Conservation (phyloP, 2,329 filamentous ascomycete genomes). For the Huntiella abstrusa region DNA sequence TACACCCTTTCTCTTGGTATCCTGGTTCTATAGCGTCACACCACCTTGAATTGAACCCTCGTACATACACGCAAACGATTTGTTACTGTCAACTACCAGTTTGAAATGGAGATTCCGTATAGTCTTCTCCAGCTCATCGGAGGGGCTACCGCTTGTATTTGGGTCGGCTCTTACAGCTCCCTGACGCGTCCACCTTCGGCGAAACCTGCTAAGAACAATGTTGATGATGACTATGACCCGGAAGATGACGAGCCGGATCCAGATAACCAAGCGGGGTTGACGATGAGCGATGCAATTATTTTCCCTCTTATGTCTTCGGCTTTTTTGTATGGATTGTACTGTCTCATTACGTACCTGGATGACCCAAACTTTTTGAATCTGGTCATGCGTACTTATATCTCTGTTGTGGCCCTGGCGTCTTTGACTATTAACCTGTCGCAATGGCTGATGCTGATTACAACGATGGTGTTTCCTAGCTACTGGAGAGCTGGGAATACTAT, state of each 20-base stretch:
- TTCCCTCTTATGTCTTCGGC: conserved; percentile 62
- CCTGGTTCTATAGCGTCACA: too few relatives aligned
- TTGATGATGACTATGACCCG: conserved; percentile 17
- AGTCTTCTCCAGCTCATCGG: conserved; percentile 26
- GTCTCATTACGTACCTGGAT: conserved; percentile 73
- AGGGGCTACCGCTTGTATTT: conserved; percentile 66
- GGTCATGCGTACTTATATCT: conserved; percentile 69
- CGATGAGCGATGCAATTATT: conserved; percentile 59
- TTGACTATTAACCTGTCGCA: conserved; percentile 60
- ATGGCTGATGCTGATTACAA: conserved; percentile 40
- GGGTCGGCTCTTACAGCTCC: conserved; percentile 67
- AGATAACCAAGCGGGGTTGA: conserved; percentile 23
- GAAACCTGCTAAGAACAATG: conserved; percentile 24
- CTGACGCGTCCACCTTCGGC: conserved; percentile 70
- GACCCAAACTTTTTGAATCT: conserved; percentile 68
- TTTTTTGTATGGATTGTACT: conserved; percentile 60
- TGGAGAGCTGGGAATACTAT: conserved; percentile 28
- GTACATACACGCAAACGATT: too few relatives aligned
- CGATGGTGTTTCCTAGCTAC: conserved; percentile 53
- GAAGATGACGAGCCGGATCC: conserved; percentile 31
- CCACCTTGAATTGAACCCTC: too few relatives aligned
- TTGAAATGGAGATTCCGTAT: background rate
- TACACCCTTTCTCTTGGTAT: too few relatives aligned
- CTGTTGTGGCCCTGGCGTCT: conserved; percentile 58
- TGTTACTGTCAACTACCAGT: background rate